phyloP scores from a whole-genome alignment of 2,329 filamentous ascomycete genomes.

The Pseudogymnoascus sp. region DNA sequence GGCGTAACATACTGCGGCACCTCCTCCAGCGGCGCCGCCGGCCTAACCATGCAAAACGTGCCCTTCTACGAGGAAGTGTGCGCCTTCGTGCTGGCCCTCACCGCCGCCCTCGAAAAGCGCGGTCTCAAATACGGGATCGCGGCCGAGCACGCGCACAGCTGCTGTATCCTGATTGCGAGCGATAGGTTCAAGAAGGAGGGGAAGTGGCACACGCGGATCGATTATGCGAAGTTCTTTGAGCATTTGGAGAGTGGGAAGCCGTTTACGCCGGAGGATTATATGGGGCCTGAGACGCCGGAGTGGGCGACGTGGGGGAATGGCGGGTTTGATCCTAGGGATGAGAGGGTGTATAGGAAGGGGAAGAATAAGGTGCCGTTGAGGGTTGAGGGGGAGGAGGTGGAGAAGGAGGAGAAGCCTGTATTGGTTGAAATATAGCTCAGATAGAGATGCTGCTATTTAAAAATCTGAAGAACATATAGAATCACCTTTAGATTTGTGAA shows the following conservation, averaged over 20 bases:
- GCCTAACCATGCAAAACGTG: conserved; percentile 94
- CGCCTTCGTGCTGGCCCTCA: conserved; percentile 70
- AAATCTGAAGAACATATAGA: neutral
- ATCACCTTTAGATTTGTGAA: neutral
- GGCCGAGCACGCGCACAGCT: conserved; percentile 91
- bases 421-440: neutral
- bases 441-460: neutral
- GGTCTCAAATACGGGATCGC: conserved; percentile 83
- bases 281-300: conserved; percentile 74
- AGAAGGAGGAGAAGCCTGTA: neutral
- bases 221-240: conserved; percentile 83
- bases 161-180: conserved; percentile 81
- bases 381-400: neutral
- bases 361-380: conserved; percentile 33
- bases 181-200: conserved; percentile 68
- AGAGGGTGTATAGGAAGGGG: conserved; percentile 80
- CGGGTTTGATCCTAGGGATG: conserved; percentile 86
- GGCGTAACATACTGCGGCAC: conserved; percentile 97
- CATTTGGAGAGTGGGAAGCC: conserved; percentile 60
- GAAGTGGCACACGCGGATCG: conserved; percentile 85
- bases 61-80: conserved; percentile 90
- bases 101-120: conserved; percentile 57
- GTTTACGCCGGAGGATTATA: conserved; percentile 88
- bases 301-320: conserved; percentile 95
- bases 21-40: conserved; percentile 71